Percentiles rank a stretch among this genome's conserved stretches.
These are phyloP conservation scores for Cryptococcus amylolentus DNA, from an alignment of 1,284 basidiomycete genomes.

Conservation along the genomic window DNA sequence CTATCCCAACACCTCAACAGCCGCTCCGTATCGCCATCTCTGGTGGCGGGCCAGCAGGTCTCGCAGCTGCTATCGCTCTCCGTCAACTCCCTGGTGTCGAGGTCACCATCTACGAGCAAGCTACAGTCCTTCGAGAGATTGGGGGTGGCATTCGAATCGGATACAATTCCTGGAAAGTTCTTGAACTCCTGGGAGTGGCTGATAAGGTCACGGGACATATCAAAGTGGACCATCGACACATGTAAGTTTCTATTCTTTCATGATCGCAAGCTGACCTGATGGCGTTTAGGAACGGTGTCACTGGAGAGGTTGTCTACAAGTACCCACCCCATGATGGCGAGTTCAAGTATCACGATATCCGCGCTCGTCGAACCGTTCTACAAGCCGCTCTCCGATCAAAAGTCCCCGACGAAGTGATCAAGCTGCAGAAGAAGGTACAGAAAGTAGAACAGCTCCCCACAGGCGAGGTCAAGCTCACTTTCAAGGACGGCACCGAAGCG, in stretches of 20 bases:
- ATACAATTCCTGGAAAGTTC: constrained; percentile 34
- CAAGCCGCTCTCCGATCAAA: constrained; percentile 27
- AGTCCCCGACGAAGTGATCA: constrained; percentile 24
- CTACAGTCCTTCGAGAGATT: constrained; percentile 31
- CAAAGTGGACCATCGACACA: constrained; percentile 7
- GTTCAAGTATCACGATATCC: constrained; percentile 25
- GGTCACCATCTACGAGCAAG: constrained; percentile 30
- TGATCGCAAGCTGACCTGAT: not conserved
- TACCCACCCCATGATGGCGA: constrained; percentile 17
- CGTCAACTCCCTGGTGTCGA: constrained; percentile 19
- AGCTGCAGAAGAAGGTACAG: constrained; percentile 23
- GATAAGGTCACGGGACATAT: constrained; percentile 10
- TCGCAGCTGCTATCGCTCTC: constrained; percentile 25
- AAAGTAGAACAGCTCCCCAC: constrained; percentile 8
- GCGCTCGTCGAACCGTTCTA: constrained; percentile 9
- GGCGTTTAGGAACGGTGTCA: not conserved
- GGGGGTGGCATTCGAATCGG: constrained; percentile 38
- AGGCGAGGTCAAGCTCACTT: constrained; percentile 17
- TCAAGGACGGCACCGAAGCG: constrained; percentile 20
- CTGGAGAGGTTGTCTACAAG: not conserved
- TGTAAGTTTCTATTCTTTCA: not conserved
- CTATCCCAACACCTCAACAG: constrained; percentile 3
- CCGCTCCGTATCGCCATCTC: constrained; percentile 23
- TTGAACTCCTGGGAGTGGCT: constrained; percentile 26
- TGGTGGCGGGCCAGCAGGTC: constrained; percentile 32